These are phyloP conservation scores for Sporothrix phasma DNA, from an alignment of 2,329 filamentous ascomycete genomes.

Conservation along the genomic window DNA sequence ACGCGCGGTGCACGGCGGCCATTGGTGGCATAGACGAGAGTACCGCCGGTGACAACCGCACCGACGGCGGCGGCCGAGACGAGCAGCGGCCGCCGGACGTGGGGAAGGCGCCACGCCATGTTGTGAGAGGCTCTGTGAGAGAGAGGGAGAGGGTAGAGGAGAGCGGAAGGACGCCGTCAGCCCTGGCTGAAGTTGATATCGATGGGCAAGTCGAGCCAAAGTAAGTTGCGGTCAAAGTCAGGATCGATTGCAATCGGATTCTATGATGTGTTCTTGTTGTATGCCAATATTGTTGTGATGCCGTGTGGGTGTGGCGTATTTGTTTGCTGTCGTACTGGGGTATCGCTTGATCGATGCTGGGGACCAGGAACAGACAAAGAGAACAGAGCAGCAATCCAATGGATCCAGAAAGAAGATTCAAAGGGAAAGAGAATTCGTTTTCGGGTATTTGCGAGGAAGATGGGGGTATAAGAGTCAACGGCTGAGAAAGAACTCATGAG, in stretches of 20 bases:
- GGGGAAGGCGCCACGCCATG: slow-evolving; percentile 11
- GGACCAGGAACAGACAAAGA: neutral
- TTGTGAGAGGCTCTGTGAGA: neutral
- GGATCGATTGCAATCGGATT: too few species aligned
- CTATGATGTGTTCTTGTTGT: neutral
- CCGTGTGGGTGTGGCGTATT: neutral
- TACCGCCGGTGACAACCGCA: slow-evolving; percentile 8
- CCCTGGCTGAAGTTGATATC: neutral
- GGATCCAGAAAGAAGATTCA: too few species aligned
- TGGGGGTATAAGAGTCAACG: neutral
- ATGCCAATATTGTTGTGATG: neutral
- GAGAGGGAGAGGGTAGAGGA: neutral
- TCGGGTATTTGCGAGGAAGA: neutral
- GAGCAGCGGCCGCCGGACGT: slow-evolving; percentile 9
- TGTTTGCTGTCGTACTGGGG: neutral
- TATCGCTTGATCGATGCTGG: neutral
- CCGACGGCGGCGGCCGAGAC: slow-evolving; percentile 10
- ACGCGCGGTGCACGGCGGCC: neutral
- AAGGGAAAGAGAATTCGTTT: neutral
- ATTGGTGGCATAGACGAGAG: neutral
- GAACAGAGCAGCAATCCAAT: slow-evolving; percentile 1
- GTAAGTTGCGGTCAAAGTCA: too few species aligned
- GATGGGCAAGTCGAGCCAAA: neutral
- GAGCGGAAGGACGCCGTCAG: neutral
- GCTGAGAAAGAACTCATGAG: neutral